phyloP scores from a whole-genome alignment of 2,329 filamentous ascomycete genomes.

The Diaporthe citriasiana region DNA sequence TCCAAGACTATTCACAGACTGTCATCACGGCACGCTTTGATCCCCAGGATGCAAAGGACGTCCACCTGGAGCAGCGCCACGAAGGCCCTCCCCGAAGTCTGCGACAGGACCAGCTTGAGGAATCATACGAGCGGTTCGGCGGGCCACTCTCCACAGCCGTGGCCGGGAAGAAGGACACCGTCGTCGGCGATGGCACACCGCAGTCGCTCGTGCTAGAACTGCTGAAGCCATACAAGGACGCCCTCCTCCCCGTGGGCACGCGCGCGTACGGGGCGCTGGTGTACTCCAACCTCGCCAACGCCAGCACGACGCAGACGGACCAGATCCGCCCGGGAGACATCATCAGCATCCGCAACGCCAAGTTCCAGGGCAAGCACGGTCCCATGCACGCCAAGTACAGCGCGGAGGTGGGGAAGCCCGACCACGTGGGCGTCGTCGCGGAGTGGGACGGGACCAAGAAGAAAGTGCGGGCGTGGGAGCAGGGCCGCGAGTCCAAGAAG shows the following conservation, averaged over 20 bases:
- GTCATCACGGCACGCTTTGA: conserved; percentile 87
- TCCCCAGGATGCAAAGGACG: conserved; percentile 78
- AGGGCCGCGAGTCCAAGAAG: conserved; percentile 93
- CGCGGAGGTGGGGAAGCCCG: conserved; percentile 86
- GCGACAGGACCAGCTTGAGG: conserved; percentile 93
- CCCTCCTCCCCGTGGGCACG: conserved; percentile 86
- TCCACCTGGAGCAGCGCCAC: conserved; percentile 86
- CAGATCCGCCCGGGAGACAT: conserved; percentile 95
- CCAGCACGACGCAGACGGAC: conserved; percentile 88
- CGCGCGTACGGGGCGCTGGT: conserved; percentile 92
- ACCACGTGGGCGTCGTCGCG: conserved; percentile 90
- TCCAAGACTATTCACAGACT: conserved; percentile 96
- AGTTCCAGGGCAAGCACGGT: conserved; percentile 95
- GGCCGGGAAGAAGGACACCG: conserved; percentile 79
- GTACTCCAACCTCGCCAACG: conserved; percentile 95
- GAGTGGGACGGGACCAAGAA: conserved; percentile 99
- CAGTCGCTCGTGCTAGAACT: conserved; percentile 84
- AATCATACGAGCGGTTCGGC: conserved; percentile 85
- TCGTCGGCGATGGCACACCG: conserved; percentile 88
- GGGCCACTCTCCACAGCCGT: conserved; percentile 81
- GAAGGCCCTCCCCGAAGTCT: conserved; percentile 84
- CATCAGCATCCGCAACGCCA: conserved; percentile 90
- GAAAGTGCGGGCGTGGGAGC: conserved; percentile 96
- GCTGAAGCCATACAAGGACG: conserved; percentile 79
- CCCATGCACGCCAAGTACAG: conserved; percentile 96